Evolutionary conservation across 352 stramenopile genomes (phyloP).

Genomic region (Globisporangium apiculatum): DNA sequence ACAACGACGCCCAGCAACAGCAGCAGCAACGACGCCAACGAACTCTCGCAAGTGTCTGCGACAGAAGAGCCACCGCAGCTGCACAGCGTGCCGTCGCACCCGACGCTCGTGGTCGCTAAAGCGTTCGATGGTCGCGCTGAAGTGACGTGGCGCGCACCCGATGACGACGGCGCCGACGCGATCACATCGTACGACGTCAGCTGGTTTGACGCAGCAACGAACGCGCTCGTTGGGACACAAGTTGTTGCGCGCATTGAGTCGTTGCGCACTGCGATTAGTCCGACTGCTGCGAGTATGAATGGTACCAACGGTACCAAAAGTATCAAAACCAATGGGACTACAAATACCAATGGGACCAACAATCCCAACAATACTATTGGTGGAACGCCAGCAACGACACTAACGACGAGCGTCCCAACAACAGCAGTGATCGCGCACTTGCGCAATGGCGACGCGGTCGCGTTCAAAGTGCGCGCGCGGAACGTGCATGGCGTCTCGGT

Average conservation of each 20-base stretch:
- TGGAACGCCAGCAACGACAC: neutral
- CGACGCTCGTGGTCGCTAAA: slow-evolving; percentile 45
- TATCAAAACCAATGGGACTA: too few species aligned
- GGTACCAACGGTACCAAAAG: neutral
- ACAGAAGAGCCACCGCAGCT: slow-evolving; percentile 12
- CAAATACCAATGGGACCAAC: too few species aligned
- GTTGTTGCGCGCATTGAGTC: slow-evolving; percentile 19
- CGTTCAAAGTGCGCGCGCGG: slow-evolving; percentile 61
- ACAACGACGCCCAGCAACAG: neutral
- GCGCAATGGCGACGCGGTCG: slow-evolving; percentile 54
- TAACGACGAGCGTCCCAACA: slow-evolving; percentile 22
- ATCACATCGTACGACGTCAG: slow-evolving; percentile 58
- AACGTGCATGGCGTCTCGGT: slow-evolving; percentile 60
- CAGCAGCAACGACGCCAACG: neutral
- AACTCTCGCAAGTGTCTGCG: neutral
- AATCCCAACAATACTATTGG: neutral
- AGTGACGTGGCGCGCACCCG: slow-evolving; percentile 53
- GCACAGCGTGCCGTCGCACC: slow-evolving; percentile 57
- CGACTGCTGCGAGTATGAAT: slow-evolving; percentile 2
- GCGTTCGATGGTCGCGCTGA: slow-evolving; percentile 45
- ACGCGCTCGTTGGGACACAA: slow-evolving; percentile 33
- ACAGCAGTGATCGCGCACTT: slow-evolving; percentile 33
- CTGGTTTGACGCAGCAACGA: slow-evolving; percentile 48
- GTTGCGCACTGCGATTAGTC: slow-evolving; percentile 4
- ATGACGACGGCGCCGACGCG: slow-evolving; percentile 54